These are phyloP conservation scores for Rhytidiadelphus loreus DNA, from an alignment of 225 moss, liverwort and hornwort species.

Conservation along the genomic window DNA sequence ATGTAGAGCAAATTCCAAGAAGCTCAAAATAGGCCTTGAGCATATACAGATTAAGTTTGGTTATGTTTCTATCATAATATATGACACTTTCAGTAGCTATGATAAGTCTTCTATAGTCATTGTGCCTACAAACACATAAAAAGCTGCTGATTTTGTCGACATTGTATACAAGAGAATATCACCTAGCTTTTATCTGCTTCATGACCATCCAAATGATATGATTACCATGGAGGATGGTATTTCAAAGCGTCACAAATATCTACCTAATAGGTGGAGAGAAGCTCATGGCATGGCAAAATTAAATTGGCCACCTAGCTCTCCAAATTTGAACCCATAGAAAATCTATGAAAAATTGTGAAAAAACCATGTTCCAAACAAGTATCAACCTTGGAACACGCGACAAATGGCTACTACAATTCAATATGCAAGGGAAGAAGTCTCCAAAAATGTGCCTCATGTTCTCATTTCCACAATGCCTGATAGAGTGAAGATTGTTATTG, in stretches of 20 bases:
- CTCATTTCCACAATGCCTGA: not conserved
- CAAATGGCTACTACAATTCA: not conserved
- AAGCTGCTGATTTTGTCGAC: rapidly evolving
- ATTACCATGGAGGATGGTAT: no score
- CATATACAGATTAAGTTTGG: no score
- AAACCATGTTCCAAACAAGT: not conserved
- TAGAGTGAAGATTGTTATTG: not conserved
- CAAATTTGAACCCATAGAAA: not conserved
- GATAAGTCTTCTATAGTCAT: no score
- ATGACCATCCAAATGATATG: not conserved
- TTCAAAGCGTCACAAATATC: no score
- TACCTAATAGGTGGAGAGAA: no score
- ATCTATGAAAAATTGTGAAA: not conserved
- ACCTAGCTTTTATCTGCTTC: no score
- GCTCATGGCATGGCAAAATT: not conserved
- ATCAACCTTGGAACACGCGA: rapidly evolving
- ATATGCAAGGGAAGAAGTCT: not conserved
- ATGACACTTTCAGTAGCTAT: no score
- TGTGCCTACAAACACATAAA: not conserved
- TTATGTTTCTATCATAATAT: no score
- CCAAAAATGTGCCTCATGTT: not conserved
- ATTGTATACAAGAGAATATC: no score
- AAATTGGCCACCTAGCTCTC: not conserved
- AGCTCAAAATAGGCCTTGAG: no score
- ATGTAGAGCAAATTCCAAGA: no score